These are phyloP conservation scores for Rutstroemia sp. DNA, from an alignment of 2,329 filamentous ascomycete genomes.

Conservation along the genomic window DNA sequence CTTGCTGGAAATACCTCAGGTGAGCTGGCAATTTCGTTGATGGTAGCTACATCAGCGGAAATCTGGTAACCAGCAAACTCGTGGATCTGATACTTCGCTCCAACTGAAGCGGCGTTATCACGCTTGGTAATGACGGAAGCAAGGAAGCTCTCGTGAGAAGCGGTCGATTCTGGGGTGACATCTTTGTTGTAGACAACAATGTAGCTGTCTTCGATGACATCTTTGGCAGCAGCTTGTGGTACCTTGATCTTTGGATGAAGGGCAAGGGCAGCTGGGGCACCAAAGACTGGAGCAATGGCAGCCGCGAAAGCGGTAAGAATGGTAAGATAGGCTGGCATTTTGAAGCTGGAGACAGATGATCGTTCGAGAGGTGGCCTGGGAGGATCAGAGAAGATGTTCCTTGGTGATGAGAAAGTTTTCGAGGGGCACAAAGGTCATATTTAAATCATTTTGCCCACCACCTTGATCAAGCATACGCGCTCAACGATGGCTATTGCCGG, in stretches of 20 bases:
- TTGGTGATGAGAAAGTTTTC: background rate
- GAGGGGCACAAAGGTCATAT: background rate
- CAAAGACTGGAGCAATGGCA: slow-evolving; percentile 21
- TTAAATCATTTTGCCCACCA: background rate
- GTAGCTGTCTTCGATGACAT: slow-evolving; percentile 49
- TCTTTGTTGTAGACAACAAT: slow-evolving; percentile 58
- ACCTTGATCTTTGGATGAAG: slow-evolving; percentile 20
- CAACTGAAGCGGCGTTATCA: slow-evolving; percentile 36
- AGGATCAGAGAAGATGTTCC: background rate
- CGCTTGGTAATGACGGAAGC: slow-evolving; percentile 45
- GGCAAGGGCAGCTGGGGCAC: slow-evolving; percentile 14
- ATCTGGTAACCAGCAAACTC: slow-evolving; percentile 25
- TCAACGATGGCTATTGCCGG: background rate
- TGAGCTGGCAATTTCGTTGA: slow-evolving; percentile 23
- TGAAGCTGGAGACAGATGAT: slow-evolving; percentile 3
- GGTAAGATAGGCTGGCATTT: slow-evolving; percentile 23
- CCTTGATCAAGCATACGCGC: background rate
- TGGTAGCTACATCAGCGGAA: slow-evolving; percentile 20
- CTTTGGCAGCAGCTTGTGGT: slow-evolving; percentile 39
- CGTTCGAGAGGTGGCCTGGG: background rate
- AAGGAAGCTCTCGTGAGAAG: slow-evolving; percentile 42
- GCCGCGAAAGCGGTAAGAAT: slow-evolving; percentile 25
- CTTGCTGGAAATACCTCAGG: slow-evolving; percentile 19
- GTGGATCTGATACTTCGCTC: slow-evolving; percentile 22
- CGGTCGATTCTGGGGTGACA: slow-evolving; percentile 40